Conservation (phyloP, 139 green algal genomes). For the Ettlia oleoabundans region DNA sequence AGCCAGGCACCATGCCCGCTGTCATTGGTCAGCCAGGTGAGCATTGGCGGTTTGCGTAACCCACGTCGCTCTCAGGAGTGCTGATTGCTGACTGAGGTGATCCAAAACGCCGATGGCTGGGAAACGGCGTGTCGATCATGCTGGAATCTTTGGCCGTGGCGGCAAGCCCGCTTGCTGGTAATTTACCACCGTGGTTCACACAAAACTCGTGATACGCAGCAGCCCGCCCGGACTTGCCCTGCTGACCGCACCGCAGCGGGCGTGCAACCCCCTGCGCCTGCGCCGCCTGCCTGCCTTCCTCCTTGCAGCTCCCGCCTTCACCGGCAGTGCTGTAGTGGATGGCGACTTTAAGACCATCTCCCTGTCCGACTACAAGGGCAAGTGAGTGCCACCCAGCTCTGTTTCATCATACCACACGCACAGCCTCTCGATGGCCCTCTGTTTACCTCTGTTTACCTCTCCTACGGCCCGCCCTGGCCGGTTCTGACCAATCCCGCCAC, state of each 20-base stretch:
- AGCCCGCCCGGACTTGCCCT: no score
- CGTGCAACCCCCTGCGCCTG: neutral
- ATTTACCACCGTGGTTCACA: no score
- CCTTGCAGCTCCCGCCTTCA: constrained; percentile 44
- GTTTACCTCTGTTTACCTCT: no score
- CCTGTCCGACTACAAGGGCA: constrained; percentile 52
- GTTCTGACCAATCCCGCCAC: neutral
- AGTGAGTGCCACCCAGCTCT: constrained; percentile 28
- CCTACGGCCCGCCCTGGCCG: no score
- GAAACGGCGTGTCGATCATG: no score
- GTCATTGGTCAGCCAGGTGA: constrained; percentile 20
- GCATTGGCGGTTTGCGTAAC: neutral
- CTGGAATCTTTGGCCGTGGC: no score
- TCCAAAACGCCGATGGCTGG: neutral
- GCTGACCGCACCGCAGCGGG: no score
- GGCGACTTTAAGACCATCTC: constrained; percentile 45
- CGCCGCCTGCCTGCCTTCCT: neutral
- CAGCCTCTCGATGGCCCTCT: neutral
- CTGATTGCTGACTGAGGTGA: neutral
- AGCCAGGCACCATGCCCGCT: constrained; percentile 9
- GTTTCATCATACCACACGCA: no score
- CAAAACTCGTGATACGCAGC: no score
- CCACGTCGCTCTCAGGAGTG: neutral
- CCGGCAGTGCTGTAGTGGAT: constrained; percentile 41
- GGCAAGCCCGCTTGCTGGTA: no score